These are phyloP conservation scores for Triticum monococcum DNA, from an alignment of 176 grass and related monocot genomes.

Conservation along the genomic window DNA sequence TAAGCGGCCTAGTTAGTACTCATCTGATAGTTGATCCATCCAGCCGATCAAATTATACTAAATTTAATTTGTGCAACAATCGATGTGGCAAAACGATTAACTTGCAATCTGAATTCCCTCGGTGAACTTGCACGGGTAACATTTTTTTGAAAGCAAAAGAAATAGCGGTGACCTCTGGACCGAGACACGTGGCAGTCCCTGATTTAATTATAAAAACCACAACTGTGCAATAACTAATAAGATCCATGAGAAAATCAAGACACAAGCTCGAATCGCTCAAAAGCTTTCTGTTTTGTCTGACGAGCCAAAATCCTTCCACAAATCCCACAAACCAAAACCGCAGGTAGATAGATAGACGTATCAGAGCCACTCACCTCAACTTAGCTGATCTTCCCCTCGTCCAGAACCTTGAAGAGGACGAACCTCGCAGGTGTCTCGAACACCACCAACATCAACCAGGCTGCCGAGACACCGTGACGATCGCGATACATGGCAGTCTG, in stretches of 20 bases:
- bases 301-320: constrained; percentile 67
- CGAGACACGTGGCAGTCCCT: background rate
- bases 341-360: background rate
- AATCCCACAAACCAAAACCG: constrained; percentile 44
- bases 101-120: background rate
- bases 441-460: background rate
- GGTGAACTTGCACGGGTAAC: background rate
- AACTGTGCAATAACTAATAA: background rate
- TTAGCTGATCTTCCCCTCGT: constrained; percentile 72
- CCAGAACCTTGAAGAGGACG: constrained; percentile 83
- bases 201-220: background rate
- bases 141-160: background rate
- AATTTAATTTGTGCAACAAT: background rate
- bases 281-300: constrained; percentile 64
- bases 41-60: background rate
- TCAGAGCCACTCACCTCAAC: constrained; percentile 48
- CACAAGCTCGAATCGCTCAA: background rate
- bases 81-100: background rate
- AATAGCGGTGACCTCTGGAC: too few relatives aligned
- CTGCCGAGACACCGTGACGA: too few relatives aligned
- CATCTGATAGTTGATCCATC: background rate
- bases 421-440: constrained; percentile 89
- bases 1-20: background rate
- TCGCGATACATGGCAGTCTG: background rate
- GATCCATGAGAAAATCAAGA: background rate